A percentile compares a stretch with the other conserved stretches of the same genome.
Conservation (phyloP, 2,329 filamentous ascomycete genomes). For the Pseudofabraea citricarpa region DNA sequence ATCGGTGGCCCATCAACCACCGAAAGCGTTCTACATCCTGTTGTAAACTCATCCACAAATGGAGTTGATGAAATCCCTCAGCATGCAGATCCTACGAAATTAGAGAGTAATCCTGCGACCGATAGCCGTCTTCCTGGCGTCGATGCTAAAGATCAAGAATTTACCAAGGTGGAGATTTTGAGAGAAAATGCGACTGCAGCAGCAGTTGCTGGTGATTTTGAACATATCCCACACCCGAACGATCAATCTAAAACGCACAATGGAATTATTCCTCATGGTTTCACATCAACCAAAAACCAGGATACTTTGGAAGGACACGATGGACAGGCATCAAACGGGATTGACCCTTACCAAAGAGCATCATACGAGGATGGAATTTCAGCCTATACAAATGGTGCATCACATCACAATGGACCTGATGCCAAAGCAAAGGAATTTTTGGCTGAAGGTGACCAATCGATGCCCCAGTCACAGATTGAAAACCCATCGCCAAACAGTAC, state of each 20-base stretch:
- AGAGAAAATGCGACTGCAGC: conserved; percentile 17
- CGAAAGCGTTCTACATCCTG: conserved; percentile 11
- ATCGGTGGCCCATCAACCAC: conserved; percentile 13
- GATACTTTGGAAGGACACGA: background rate
- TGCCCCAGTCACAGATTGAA: conserved; percentile 16
- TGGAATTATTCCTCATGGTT: background rate
- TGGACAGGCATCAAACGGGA: background rate
- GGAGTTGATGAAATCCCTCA: conserved; percentile 2
- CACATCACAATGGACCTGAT: conserved; percentile 12
- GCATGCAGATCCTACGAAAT: conserved; percentile 5
- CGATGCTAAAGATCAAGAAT: background rate
- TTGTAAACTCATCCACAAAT: background rate
- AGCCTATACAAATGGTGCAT: too few species aligned
- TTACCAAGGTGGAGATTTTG: conserved; percentile 8
- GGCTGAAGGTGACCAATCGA: conserved; percentile 5
- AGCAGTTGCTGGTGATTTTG: conserved; percentile 19
- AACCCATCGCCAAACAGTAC: conserved; percentile 12
- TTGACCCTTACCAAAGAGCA: background rate
- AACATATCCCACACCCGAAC: too few species aligned
- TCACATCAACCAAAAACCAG: background rate
- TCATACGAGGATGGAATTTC: background rate
- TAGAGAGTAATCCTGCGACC: conserved; percentile 2
- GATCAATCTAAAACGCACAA: conserved; percentile 9
- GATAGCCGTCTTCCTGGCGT: background rate
- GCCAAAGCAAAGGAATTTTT: conserved; percentile 3